These are phyloP conservation scores for Kwoniella mangroviensis DNA, from an alignment of 768 basidiomycete genomes.

Conservation along the genomic window DNA sequence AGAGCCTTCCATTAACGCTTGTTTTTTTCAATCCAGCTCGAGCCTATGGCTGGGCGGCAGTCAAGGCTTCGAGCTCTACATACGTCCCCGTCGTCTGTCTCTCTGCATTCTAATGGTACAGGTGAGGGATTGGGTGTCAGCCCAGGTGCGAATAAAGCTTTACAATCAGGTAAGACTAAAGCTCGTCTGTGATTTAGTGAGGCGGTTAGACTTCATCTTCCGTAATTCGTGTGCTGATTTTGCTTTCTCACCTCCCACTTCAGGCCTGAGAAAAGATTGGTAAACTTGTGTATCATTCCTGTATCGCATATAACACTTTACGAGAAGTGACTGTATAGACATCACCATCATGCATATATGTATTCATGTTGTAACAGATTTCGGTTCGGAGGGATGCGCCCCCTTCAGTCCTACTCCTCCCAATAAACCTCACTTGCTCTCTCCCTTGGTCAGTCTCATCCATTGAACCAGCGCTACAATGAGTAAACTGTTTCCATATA, in stretches of 20 bases:
- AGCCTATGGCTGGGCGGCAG: slow-evolving; percentile 56
- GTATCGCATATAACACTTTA: no score
- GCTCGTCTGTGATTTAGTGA: slow-evolving; percentile 17
- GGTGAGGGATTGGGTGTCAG: slow-evolving; percentile 12
- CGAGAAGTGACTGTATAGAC: neutral
- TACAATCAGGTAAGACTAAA: slow-evolving; percentile 25
- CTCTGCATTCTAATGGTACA: slow-evolving; percentile 21
- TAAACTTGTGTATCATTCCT: neutral
- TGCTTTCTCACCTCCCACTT: neutral
- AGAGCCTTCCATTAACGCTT: neutral
- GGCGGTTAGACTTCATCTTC: neutral
- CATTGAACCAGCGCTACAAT: slow-evolving; percentile 44
- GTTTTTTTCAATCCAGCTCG: slow-evolving; percentile 37
- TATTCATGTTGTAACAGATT: neutral
- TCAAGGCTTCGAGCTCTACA: slow-evolving; percentile 36
- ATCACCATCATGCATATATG: neutral
- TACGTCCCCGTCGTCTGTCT: slow-evolving; percentile 27
- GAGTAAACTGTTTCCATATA: slow-evolving; percentile 65
- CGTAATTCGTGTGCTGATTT: neutral
- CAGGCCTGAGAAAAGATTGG: slow-evolving; percentile 34
- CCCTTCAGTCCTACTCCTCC: neutral
- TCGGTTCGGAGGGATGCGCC: neutral
- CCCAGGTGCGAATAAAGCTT: slow-evolving; percentile 13
- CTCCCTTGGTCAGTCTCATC: slow-evolving; percentile 31
- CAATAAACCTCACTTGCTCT: neutral